A percentile compares a stretch with the other conserved stretches of the same genome.
Evolutionary conservation across 2,329 filamentous ascomycete species (phyloP).

Genomic region (Nothopassalora personata): DNA sequence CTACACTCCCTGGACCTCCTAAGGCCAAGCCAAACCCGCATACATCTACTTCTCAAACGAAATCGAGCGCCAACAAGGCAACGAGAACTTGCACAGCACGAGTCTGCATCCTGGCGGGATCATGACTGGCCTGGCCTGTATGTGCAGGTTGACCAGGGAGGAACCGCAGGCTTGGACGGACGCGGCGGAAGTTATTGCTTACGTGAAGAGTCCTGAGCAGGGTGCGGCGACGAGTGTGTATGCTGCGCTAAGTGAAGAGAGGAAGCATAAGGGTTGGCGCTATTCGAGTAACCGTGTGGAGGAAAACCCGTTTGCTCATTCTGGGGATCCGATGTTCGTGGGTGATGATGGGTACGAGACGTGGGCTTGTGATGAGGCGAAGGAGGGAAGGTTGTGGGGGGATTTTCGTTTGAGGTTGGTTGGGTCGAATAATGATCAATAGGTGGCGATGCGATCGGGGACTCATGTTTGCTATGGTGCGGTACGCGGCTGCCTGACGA

Average conservation of each 20-base stretch:
- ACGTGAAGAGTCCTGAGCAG: slow-evolving; percentile 34
- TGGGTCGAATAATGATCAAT: slow-evolving; percentile 8
- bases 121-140: slow-evolving; percentile 20
- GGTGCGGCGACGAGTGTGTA: slow-evolving; percentile 45
- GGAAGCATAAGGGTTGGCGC: slow-evolving; percentile 26
- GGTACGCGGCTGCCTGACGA: too few relatives aligned
- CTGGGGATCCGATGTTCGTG: slow-evolving; percentile 14
- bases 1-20: slow-evolving; percentile 17
- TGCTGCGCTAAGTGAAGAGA: slow-evolving; percentile 37
- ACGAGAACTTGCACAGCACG: slow-evolving; percentile 37
- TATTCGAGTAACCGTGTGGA: slow-evolving; percentile 42
- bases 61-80: slow-evolving; percentile 48
- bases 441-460: not conserved
- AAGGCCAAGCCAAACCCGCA: slow-evolving; percentile 23
- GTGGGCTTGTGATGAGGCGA: slow-evolving; percentile 37
- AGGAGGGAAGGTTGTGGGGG: slow-evolving; percentile 40
- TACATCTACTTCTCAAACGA: slow-evolving; percentile 49
- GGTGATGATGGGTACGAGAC: slow-evolving; percentile 31
- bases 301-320: slow-evolving; percentile 25
- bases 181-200: slow-evolving; percentile 1
- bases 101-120: slow-evolving; percentile 47
- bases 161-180: slow-evolving; percentile 1
- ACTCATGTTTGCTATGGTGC: too few relatives aligned
- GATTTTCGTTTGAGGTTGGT: slow-evolving; percentile 13
- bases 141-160: slow-evolving; percentile 9